These are phyloP conservation scores for Ophiosphaerella herpotricha DNA, from an alignment of 2,329 filamentous ascomycete genomes.

Conservation along the genomic window DNA sequence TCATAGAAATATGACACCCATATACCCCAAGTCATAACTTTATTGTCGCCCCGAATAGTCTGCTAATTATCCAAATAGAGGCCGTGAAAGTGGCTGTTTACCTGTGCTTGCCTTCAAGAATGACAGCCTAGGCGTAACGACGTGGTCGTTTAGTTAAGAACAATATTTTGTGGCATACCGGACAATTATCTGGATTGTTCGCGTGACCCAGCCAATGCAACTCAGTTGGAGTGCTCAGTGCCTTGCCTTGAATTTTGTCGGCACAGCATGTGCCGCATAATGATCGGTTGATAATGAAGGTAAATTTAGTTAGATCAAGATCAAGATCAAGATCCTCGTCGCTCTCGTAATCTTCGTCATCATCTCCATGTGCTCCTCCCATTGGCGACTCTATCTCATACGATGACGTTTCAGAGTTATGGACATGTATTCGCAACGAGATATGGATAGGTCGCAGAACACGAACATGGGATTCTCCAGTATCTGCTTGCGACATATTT, in stretches of 20 bases:
- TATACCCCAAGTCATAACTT: too few relatives aligned
- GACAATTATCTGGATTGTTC: constrained; percentile 10
- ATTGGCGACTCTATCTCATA: neutral
- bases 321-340: neutral
- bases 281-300: neutral
- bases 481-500: neutral
- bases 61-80: too few relatives aligned
- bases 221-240: neutral
- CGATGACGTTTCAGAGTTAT: neutral
- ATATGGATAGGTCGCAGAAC: neutral
- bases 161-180: constrained; percentile 16
- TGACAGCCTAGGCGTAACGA: too few relatives aligned
- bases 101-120: too few relatives aligned
- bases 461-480: neutral
- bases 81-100: too few relatives aligned
- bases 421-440: neutral
- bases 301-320: neutral
- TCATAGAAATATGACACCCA: too few relatives aligned
- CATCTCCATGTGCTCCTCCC: neutral
- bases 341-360: neutral
- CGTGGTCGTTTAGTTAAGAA: constrained; percentile 2
- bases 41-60: too few relatives aligned
- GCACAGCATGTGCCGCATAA: neutral
- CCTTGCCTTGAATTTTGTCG: neutral
- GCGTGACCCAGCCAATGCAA: constrained; percentile 10